Evolutionary conservation across 2,329 filamentous ascomycete genomes (phyloP).

Genomic region (Ploettnerulaceae sp.): DNA sequence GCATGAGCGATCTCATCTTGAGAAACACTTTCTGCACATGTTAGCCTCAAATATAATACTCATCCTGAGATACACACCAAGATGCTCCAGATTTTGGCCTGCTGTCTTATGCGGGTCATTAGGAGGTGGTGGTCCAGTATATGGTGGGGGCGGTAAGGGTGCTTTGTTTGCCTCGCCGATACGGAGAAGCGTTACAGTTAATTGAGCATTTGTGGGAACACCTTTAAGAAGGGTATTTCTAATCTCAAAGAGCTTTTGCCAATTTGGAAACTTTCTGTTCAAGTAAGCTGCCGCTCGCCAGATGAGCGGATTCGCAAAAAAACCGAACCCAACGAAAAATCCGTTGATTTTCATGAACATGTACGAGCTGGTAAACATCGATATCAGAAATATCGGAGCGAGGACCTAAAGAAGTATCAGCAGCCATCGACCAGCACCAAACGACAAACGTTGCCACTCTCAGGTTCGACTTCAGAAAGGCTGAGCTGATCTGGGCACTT

Average conservation of each 20-base stretch:
- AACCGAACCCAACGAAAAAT: slow-evolving; percentile 65
- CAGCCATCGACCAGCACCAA: not conserved
- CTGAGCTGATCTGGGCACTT: not conserved
- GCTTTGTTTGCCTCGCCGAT: slow-evolving; percentile 78
- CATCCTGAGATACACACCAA: slow-evolving; percentile 42
- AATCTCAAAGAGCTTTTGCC: slow-evolving; percentile 66
- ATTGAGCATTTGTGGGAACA: slow-evolving; percentile 80
- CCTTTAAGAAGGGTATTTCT: slow-evolving; percentile 64
- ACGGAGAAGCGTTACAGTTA: slow-evolving; percentile 74
- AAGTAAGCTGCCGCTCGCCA: slow-evolving; percentile 52
- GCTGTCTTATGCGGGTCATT: slow-evolving; percentile 41
- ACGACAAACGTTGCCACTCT: not conserved
- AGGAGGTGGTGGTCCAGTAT: slow-evolving; percentile 33
- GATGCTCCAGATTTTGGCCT: slow-evolving; percentile 47
- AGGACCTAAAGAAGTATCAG: slow-evolving; percentile 32
- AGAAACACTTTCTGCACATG: slow-evolving; percentile 25
- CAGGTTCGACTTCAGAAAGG: not conserved
- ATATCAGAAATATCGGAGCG: slow-evolving; percentile 46
- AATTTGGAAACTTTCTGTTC: slow-evolving; percentile 60
- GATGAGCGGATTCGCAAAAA: slow-evolving; percentile 77
- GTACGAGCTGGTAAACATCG: slow-evolving; percentile 52
- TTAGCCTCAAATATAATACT: slow-evolving; percentile 13
- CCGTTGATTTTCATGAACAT: slow-evolving; percentile 60
- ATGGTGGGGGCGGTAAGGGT: slow-evolving; percentile 66
- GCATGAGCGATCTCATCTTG: slow-evolving; percentile 29